phyloP scores from a whole-genome alignment of 352 stramenopile genomes.

The Phytopythium montanum region DNA sequence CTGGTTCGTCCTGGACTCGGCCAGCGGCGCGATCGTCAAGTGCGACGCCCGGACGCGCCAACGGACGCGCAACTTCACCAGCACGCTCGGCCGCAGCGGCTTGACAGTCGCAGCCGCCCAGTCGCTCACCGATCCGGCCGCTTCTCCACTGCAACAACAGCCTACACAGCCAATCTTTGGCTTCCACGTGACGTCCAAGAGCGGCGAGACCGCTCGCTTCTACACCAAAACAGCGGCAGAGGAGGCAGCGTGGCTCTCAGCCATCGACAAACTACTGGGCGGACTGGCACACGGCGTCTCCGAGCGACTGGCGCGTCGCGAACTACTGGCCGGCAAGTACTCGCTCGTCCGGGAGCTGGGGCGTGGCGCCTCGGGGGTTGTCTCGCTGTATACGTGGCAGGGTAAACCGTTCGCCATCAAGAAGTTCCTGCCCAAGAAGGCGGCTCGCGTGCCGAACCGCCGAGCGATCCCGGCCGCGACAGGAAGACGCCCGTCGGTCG shows the following conservation, averaged over 20 bases:
- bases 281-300: conserved; percentile 46
- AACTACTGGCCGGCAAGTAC: conserved; percentile 64
- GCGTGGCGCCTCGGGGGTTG: conserved; percentile 58
- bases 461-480: conserved; percentile 24
- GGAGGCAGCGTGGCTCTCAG: conserved; percentile 38
- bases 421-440: conserved; percentile 62
- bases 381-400: conserved; percentile 71
- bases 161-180: conserved; percentile 7
- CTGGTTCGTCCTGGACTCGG: conserved; percentile 60
- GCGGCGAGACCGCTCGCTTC: conserved; percentile 30
- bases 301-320: conserved; percentile 45
- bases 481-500: conserved; percentile 8
- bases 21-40: conserved; percentile 42
- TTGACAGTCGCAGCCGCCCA: conserved; percentile 26
- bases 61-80: conserved; percentile 24
- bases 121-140: conserved; percentile 15
- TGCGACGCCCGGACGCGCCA: conserved; percentile 29
- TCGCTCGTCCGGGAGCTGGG: conserved; percentile 70
- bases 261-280: conserved; percentile 34
- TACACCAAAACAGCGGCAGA: conserved; percentile 38
- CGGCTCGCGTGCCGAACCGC: conserved; percentile 45
- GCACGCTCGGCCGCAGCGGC: conserved; percentile 24
- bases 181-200: conserved; percentile 30
- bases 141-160: neutral
- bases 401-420: conserved; percentile 65